phyloP scores from a whole-genome alignment of 345 rosid species.

The Kandelia obovata region DNA sequence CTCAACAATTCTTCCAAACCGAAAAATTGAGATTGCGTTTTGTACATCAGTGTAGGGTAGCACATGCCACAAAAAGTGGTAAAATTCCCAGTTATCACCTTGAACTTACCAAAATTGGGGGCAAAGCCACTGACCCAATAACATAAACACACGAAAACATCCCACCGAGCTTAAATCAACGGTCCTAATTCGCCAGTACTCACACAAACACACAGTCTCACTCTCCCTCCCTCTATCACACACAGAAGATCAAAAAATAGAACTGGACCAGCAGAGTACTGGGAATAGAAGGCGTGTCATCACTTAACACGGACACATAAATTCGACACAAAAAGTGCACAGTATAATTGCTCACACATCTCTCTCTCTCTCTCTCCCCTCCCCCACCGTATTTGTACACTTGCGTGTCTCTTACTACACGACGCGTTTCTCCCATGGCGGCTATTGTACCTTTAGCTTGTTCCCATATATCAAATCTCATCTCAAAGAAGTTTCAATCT shows the following conservation, averaged over 20 bases:
- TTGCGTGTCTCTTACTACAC: slow-evolving; percentile 1
- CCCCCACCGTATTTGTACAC: neutral
- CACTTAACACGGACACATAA: no score
- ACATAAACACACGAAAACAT: no score
- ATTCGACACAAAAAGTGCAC: no score
- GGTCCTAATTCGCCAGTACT: neutral
- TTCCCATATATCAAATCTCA: slow-evolving; percentile 16
- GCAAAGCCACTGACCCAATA: no score
- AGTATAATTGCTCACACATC: neutral
- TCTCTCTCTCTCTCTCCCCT: neutral
- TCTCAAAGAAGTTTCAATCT: neutral
- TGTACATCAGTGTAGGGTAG: no score
- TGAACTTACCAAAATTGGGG: neutral
- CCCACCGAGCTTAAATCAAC: neutral
- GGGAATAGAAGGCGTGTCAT: no score
- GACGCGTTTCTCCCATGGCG: slow-evolving; percentile 51
- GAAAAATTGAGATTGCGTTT: no score
- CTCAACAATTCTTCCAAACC: no score
- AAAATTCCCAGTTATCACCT: neutral
- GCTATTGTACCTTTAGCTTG: slow-evolving; percentile 13
- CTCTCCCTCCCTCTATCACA: neutral
- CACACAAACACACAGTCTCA: no score
- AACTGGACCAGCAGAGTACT: neutral
- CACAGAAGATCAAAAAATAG: neutral
- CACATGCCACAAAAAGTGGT: neutral